Evolutionary conservation across 2,329 filamentous ascomycete genomes (phyloP).

Genomic region (Xylaria sp.): DNA sequence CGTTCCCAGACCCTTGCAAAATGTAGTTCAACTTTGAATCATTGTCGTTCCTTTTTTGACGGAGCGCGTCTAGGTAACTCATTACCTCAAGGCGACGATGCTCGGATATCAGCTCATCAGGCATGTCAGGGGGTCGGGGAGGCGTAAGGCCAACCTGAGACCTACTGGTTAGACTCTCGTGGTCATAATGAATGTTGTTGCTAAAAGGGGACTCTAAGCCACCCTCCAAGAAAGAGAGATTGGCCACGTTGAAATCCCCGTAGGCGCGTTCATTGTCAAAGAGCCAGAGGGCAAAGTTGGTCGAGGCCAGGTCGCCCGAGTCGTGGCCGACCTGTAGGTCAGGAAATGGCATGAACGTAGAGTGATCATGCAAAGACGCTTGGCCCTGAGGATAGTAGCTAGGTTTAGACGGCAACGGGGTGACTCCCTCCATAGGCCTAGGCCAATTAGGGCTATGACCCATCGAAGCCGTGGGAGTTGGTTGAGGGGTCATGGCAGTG

Average conservation of each 20-base stretch:
- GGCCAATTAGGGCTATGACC: constrained; percentile 47
- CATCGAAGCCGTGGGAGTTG: constrained; percentile 41
- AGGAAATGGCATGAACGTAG: constrained; percentile 51
- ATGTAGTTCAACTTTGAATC: constrained; percentile 50
- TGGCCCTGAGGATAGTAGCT: constrained; percentile 51
- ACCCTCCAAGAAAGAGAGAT: constrained; percentile 60
- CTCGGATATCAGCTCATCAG: constrained; percentile 59
- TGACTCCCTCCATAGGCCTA: constrained; percentile 52
- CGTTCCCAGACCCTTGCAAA: constrained; percentile 55
- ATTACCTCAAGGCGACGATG: constrained; percentile 59
- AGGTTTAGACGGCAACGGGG: constrained; percentile 54
- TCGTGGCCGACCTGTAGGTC: constrained; percentile 52
- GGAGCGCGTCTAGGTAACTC: constrained; percentile 57
- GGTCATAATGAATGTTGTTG: constrained; percentile 63
- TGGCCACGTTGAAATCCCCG: constrained; percentile 56
- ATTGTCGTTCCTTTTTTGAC: constrained; percentile 57
- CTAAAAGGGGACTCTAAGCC: constrained; percentile 64
- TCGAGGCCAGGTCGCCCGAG: constrained; percentile 51
- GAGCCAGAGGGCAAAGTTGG: constrained; percentile 64
- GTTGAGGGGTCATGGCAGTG: constrained; percentile 49
- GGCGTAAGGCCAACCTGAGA: constrained; percentile 60
- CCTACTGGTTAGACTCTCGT: constrained; percentile 60
- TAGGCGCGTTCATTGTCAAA: constrained; percentile 59
- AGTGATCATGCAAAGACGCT: constrained; percentile 48
- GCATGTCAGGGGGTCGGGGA: constrained; percentile 53